Base-by-base conservation (phyloP, 2,329 filamentous ascomycete species). In the Eutypa lata region DNA sequence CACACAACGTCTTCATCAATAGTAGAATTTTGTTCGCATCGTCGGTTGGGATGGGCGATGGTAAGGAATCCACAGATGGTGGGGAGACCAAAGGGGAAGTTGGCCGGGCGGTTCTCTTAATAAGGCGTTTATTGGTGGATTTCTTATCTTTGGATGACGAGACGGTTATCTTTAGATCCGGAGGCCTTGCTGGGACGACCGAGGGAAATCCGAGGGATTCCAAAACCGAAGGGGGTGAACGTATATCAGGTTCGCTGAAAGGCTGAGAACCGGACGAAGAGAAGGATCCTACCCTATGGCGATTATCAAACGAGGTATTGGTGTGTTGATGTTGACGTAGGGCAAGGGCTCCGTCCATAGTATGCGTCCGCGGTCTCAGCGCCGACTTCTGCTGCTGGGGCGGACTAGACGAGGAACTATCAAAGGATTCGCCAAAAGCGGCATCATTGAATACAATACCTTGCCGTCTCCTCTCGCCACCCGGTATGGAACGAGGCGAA, bases 1-100 rank as follows among this genome's bases (percentile, higher is more conserved):
- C 90, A 63, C 87, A 88, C 7, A 91, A 74, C 22, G 81, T 86
- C 68, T 86, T 89, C 89, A 94, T 93, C 54, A 94, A 72, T 61
- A 84, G 78, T 50, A 91, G 73, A 24, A 93, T 80, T 64, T 84
- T 88, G 61, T 87, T 87, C 38, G 87, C 84, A 69, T 91, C 87
- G 19, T 82, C 79, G 3, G 84, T 86, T 35, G 81, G 79, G 47
- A 87, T 74, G 3, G 84, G 83, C 22, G 80, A 68, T 2, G 80
- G 78, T 2, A 87, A 68, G 5, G 82, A 84, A 65, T 87, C 83
- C 53, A 86, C 76, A 4, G 79, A 82, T 1, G 82, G 76, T 4
- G 76, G 73, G 2, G 80, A 77, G 44, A 78, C 70, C 49, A 80
- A 68, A 3, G 83, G 83, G 2, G 83, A 86, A 1, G 78, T 79